Percentiles rank a stretch among this genome's conserved stretches.
Evolutionary conservation across 306 rosid species (phyloP).

Genomic region (Acmispon strigosus): DNA sequence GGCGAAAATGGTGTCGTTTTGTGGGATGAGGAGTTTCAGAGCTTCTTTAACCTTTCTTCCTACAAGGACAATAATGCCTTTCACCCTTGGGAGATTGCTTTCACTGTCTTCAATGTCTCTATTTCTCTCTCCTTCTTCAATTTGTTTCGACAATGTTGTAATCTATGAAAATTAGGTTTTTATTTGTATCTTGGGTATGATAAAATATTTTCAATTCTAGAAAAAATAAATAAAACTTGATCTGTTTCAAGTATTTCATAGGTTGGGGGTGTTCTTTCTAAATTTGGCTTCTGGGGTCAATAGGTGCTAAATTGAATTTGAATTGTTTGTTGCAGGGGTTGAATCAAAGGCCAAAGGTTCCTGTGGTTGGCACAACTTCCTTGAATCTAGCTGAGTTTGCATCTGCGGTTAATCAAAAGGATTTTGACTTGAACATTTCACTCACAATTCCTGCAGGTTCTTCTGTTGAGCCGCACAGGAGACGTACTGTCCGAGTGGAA

Average conservation of each 20-base stretch:
- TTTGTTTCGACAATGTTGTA: not conserved
- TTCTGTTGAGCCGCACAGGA: slow-evolving; percentile 48
- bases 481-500: too few species aligned
- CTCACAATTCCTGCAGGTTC: slow-evolving; percentile 40
- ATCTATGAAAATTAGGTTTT: not conserved
- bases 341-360: slow-evolving; percentile 70
- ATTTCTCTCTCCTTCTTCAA: not conserved
- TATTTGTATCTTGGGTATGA: not conserved
- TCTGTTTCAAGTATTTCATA: not conserved
- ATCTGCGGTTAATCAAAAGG: slow-evolving; percentile 61
- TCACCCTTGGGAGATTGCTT: slow-evolving; percentile 96
- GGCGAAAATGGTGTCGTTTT: slow-evolving; percentile 47
- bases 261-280: too few species aligned
- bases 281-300: not conserved
- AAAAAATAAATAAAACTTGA: not conserved
- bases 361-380: slow-evolving; percentile 63
- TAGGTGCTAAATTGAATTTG: not conserved
- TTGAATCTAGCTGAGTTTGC: slow-evolving; percentile 86
- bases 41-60: slow-evolving; percentile 50
- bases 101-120: slow-evolving; percentile 75
- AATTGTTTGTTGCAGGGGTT: slow-evolving; percentile 68
- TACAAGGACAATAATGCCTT: slow-evolving; percentile 86
- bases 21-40: slow-evolving; percentile 91
- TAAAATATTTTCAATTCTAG: not conserved
- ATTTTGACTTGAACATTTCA: slow-evolving; percentile 67